Conservation (phyloP, 257 asterid species). For the Petunia secreta region DNA sequence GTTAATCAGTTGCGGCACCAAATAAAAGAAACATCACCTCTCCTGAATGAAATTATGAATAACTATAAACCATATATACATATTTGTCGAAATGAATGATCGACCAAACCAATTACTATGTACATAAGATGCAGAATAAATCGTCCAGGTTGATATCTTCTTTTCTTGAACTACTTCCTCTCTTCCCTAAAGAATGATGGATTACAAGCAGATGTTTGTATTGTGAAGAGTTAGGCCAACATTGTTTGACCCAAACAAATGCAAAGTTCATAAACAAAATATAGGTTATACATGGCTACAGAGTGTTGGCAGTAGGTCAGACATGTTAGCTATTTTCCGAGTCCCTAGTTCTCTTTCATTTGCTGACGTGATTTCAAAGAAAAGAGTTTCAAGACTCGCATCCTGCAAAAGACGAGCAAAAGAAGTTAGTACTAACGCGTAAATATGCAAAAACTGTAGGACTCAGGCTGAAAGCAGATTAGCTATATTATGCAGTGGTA, state of each 20-base stretch:
- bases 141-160: neutral
- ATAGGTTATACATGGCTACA: neutral
- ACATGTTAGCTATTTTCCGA: conserved; percentile 9
- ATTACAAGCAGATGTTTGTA: neutral
- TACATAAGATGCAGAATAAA: neutral
- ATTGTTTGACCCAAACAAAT: neutral
- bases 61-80: neutral
- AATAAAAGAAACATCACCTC: neutral
- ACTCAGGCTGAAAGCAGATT: conserved; percentile 18
- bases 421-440: neutral
- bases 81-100: neutral
- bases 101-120: neutral
- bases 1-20: neutral
- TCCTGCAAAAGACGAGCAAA: conserved; percentile 17
- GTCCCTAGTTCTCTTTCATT: conserved; percentile 13
- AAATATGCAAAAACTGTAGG: neutral
- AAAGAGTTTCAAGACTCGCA: conserved; percentile 23
- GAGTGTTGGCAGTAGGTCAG: neutral
- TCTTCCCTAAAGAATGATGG: neutral
- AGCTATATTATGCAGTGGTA: neutral
- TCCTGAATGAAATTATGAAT: neutral
- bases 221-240: neutral
- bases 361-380: neutral
- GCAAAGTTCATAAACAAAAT: conserved; percentile 1
- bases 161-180: conserved; percentile 10